phyloP scores from a whole-genome alignment of 768 basidiomycete species.

The Pseudohyphozyma bogoriensis region DNA sequence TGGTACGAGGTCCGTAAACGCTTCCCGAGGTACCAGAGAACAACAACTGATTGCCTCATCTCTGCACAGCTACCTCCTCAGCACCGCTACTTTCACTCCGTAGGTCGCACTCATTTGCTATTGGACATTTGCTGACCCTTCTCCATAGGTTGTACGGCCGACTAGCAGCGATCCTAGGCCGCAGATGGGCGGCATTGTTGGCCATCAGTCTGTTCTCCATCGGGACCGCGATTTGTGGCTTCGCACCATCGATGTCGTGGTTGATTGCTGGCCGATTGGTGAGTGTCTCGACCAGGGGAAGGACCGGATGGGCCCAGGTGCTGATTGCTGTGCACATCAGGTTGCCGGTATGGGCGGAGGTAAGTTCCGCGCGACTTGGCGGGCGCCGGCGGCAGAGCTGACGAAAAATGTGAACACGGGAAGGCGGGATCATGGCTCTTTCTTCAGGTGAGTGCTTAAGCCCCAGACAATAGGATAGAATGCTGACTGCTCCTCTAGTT shows the following conservation, averaged over 20 bases:
- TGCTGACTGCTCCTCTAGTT: constrained; percentile 69
- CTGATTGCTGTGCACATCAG: neutral
- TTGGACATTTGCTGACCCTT: neutral
- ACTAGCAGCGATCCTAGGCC: constrained; percentile 40
- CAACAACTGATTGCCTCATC: neutral
- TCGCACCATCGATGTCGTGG: constrained; percentile 73
- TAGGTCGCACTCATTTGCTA: neutral
- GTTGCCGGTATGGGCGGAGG: constrained; percentile 27
- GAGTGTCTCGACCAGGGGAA: constrained; percentile 62
- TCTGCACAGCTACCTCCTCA: constrained; percentile 10
- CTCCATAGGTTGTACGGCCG: constrained; percentile 35
- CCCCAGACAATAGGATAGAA: constrained; percentile 41
- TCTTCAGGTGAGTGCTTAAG: constrained; percentile 2
- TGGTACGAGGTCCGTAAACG: constrained; percentile 36
- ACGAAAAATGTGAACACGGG: too few species aligned
- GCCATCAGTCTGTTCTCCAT: constrained; percentile 73
- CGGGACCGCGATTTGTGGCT: constrained; percentile 75
- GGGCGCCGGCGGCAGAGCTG: constrained; percentile 51
- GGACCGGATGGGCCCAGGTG: too few species aligned
- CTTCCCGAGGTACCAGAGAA: too few species aligned
- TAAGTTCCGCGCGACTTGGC: neutral
- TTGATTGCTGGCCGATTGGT: constrained; percentile 72
- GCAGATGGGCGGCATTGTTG: constrained; percentile 76
- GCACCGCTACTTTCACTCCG: constrained; percentile 33
- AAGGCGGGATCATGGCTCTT: constrained; percentile 46